Base-by-base conservation (phyloP, 371 early-diverging fungal genomes). In the Rhizomucor miehei region DNA sequence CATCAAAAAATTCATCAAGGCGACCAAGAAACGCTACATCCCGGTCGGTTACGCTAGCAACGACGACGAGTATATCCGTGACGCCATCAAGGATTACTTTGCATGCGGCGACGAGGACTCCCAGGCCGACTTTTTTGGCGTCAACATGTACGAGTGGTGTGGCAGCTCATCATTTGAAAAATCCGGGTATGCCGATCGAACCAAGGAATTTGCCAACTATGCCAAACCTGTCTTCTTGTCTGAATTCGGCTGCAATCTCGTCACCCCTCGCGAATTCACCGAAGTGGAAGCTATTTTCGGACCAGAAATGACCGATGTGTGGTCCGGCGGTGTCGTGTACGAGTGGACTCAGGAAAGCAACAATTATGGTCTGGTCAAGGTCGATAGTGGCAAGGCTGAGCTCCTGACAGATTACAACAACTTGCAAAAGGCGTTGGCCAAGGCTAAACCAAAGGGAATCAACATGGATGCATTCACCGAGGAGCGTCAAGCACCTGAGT, bases 21-120 rank as follows among this genome's bases (percentile, higher is more conserved):
- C 56, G 1, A 72, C 54, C n/a, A 57, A 68, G 14, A 38, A 59
- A 3, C 66, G 82, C 39, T 54, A 62, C 23, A 85, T 90, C 35
- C 91, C 91, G 3, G 86, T 92, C 1, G 91, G 92, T 0, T 92
- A 92, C 54, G 88, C 89, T 39, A 87, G 84, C 55, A 90, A 88
- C 60, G 91, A 90, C 54, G 89, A 90, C 62, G 75, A 81, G 35
- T 71, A 67, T 49, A 85, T 89, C 46, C 80, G 88, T n/a, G 75
- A 80, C 55, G 70, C 79, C 45, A 79, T 89, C 44, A 79, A 84
- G 62, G 77, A 75, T 48, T 90, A 88, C 59, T 90, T 89, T 66
- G 82, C 77, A 52, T 90, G 92, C 51, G 92, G 90, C 41, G 75
- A 82, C 47, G 73, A 77, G 34, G 79, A 73, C 5, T 70, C 77